Evolutionary conservation across 2,329 filamentous ascomycete genomes (phyloP).

Genomic region (Colletotrichum orchidophilum): DNA sequence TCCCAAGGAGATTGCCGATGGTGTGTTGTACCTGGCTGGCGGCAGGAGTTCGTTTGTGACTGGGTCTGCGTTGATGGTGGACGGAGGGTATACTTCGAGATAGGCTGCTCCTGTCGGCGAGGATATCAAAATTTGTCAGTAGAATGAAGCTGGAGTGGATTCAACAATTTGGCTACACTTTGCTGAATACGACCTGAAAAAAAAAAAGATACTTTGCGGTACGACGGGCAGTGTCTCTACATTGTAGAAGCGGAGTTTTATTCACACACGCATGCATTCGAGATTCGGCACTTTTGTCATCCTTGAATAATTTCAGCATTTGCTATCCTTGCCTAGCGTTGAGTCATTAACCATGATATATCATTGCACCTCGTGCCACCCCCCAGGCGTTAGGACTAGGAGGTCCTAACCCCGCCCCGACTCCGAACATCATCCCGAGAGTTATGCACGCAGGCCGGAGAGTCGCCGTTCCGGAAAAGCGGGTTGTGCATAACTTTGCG

Average conservation of each 20-base stretch:
- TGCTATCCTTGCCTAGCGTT: neutral
- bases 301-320: too few relatives aligned
- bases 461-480: neutral
- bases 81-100: slow-evolving; percentile 26
- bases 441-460: neutral
- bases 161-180: neutral
- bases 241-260: neutral
- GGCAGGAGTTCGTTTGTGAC: slow-evolving; percentile 23
- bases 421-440: neutral
- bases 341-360: too few relatives aligned
- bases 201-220: neutral
- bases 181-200: neutral
- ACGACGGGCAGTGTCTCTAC: neutral
- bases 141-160: neutral
- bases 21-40: slow-evolving; percentile 39
- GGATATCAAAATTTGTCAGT: neutral
- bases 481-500: neutral
- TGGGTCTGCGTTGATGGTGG: slow-evolving; percentile 28
- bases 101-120: neutral
- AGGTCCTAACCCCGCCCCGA: neutral
- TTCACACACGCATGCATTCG: neutral
- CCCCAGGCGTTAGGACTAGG: neutral
- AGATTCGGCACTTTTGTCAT: too few relatives aligned
- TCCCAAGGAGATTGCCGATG: slow-evolving; percentile 42
- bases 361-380: neutral